phyloP scores from a whole-genome alignment of 2,329 filamentous ascomycete species.

The Blastomyces percursus region DNA sequence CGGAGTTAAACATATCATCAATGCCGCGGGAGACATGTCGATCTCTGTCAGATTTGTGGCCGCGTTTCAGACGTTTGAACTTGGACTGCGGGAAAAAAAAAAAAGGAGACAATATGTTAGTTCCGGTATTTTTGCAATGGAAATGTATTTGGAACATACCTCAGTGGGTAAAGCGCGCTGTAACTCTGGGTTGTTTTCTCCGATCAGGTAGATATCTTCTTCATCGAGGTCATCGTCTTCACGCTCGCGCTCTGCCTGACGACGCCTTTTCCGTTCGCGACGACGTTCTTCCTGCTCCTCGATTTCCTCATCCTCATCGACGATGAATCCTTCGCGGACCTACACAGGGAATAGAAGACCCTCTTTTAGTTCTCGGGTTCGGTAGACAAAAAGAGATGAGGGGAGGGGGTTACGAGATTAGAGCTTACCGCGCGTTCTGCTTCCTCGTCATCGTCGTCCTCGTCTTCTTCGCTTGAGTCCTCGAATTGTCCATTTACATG shows the following conservation, averaged over 20 bases:
- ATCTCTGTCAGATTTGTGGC: conserved; percentile 58
- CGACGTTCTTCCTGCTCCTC: conserved; percentile 52
- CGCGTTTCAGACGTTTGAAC: conserved; percentile 93
- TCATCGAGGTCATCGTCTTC: conserved; percentile 82
- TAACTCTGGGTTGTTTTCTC: conserved; percentile 62
- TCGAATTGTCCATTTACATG: conserved; percentile 45
- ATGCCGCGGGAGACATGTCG: conserved; percentile 58
- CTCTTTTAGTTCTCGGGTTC: neutral
- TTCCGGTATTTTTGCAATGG: neutral
- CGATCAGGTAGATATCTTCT: conserved; percentile 91
- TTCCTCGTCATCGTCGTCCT: conserved; percentile 84
- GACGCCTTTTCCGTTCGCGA: conserved; percentile 64
- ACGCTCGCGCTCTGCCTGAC: conserved; percentile 63
- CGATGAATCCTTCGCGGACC: conserved; percentile 92
- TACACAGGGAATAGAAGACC: conserved; percentile 28
- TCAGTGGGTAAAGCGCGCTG: conserved; percentile 57
- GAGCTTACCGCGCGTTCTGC: conserved; percentile 59
- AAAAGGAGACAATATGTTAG: neutral
- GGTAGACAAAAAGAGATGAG: neutral
- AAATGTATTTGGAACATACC: conserved; percentile 41
- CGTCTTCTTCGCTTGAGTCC: conserved; percentile 85
- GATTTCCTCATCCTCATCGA: conserved; percentile 79
- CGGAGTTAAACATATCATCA: conserved; percentile 89
- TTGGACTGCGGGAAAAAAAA: conserved; percentile 53
- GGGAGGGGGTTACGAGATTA: neutral